These are phyloP conservation scores for Ophiostoma quercus DNA, from an alignment of 2,329 filamentous ascomycete genomes.

Conservation along the genomic window DNA sequence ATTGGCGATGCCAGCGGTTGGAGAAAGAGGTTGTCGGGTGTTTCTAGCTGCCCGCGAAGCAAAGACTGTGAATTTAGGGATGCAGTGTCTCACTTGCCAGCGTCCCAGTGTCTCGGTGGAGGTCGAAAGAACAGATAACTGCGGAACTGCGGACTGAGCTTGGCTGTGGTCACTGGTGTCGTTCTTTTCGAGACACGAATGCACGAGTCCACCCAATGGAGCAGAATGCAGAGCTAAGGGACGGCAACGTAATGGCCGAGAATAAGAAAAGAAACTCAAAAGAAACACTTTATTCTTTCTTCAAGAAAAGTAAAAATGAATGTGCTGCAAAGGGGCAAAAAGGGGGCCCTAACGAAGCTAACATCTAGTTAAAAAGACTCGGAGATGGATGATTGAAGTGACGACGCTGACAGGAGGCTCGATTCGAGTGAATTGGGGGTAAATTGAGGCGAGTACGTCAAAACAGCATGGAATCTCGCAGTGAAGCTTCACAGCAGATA, in stretches of 20 bases:
- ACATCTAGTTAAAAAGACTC: neutral
- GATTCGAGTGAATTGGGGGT: neutral
- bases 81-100: neutral
- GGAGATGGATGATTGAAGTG: neutral
- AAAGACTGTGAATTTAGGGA: neutral
- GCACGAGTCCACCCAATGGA: conserved; percentile 11
- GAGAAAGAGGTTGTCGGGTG: neutral
- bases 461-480: neutral
- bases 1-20: conserved; percentile 30
- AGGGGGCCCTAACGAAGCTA: neutral
- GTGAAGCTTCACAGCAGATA: neutral
- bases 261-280: neutral
- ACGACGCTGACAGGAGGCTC: neutral
- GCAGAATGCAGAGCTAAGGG: neutral
- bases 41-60: neutral
- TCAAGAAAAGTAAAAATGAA: neutral
- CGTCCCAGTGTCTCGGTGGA: neutral
- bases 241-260: neutral
- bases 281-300: neutral
- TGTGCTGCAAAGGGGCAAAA: neutral
- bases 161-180: neutral
- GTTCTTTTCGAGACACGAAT: neutral
- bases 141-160: conserved; percentile 4
- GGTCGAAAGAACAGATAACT: conserved; percentile 11
- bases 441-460: neutral